Evolutionary conservation across 331 rosid genomes (phyloP), one percentile per base, ranked within the genome.

Genomic region (Pyracantha coccinea): DNA sequence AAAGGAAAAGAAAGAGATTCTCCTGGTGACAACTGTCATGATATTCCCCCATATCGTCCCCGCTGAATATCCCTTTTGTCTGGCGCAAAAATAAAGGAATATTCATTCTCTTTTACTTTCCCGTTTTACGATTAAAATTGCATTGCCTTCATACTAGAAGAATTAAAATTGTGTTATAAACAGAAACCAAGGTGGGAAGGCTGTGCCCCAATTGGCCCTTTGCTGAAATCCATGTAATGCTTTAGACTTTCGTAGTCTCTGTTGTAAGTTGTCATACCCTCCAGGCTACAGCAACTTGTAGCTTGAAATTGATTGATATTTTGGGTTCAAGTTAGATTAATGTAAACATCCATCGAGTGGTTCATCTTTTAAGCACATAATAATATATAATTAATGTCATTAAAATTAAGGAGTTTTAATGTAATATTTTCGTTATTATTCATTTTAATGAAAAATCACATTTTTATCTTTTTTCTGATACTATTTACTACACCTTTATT

Each of bases 11-110:
- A 66, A 31, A 77, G 66, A 68, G 84, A 86, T 84, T 81, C 88
- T 84, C 79, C 45, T 81, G 55, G 63, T 76, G 85, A 82, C 89
- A 73, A 90, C 88, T 87, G 94, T 83, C 79, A 13, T 47, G 53
- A 83, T 87, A 91, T 93, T 89, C 93, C 74, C 66, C 69, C 31
- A 60, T 75, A 85, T 89, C 85, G 75, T 79, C 70, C 87, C 78
- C 79, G 83, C 76, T 87, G 94, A 86, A 91, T 91, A 93, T 91
- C 92, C 96, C 82, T 88, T 89, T 81, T 89, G 87, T 83, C 88
- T 81, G 86, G 91, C 84, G 75, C 79, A 67, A 70, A 52, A 70
- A 27, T 50, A 28, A 47, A 79, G 74, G 93, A 86, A 83, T 85
- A 88, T 85, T 91, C 78, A 19, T 29, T 20, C 20, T 66, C 28